Conservation (phyloP, 2,329 filamentous ascomycete species). For the Aspergillus ochraceus region DNA sequence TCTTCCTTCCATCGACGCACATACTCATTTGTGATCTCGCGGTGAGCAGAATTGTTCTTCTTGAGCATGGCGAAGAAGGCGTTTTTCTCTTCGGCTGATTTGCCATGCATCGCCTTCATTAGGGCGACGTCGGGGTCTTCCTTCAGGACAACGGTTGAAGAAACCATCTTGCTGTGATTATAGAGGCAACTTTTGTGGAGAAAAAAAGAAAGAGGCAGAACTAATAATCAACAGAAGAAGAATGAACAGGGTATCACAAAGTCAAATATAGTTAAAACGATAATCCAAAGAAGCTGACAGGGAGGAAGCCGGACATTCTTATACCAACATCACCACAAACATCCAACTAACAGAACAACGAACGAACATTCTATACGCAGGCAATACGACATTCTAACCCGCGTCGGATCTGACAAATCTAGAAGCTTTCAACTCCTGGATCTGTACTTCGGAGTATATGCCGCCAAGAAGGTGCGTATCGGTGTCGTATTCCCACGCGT, state of each 20-base stretch:
- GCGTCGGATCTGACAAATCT: background rate
- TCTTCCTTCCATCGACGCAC: constrained; percentile 98
- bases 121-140: constrained; percentile 1
- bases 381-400: background rate
- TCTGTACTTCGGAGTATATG: background rate
- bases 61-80: constrained; percentile 80
- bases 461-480: background rate
- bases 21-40: constrained; percentile 84
- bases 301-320: background rate
- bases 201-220: background rate
- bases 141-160: background rate
- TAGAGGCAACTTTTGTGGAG: no score
- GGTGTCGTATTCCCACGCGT: background rate
- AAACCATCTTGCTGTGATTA: background rate
- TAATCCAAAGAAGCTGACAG: background rate
- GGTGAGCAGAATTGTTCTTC: constrained; percentile 77
- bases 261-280: background rate
- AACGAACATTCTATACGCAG: background rate
- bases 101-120: constrained; percentile 73
- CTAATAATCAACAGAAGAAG: background rate
- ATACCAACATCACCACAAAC: background rate
- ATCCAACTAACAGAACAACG: background rate
- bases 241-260: background rate
- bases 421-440: background rate
- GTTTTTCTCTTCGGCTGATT: constrained; percentile 67